Conservation (phyloP, 1,284 basidiomycete genomes). For the Leccinum angustisporum region DNA sequence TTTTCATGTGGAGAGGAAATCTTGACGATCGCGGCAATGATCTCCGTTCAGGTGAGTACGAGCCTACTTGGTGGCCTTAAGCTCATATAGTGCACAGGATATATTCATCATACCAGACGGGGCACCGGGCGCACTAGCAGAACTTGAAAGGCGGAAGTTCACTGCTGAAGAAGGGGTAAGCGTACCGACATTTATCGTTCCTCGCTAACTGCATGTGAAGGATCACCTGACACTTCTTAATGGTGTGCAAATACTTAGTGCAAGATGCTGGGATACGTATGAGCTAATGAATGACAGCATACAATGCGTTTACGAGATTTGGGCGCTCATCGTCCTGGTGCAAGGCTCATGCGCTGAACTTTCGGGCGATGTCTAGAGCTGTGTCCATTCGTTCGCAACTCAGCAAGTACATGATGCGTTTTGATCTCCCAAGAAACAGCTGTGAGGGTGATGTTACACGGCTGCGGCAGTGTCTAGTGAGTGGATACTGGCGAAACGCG, state of each 20-base stretch:
- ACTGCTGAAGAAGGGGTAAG: conserved; percentile 94
- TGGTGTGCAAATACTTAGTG: conserved; percentile 45
- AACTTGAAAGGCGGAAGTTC: conserved; percentile 91
- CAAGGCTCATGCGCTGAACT: conserved; percentile 88
- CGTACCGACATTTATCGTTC: background rate
- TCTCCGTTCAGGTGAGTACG: conserved; percentile 71
- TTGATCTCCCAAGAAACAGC: conserved; percentile 73
- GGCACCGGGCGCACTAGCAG: conserved; percentile 78
- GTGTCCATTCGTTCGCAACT: conserved; percentile 91
- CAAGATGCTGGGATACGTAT: conserved; percentile 9
- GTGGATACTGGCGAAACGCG: conserved; percentile 93
- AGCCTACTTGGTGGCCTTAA: background rate
- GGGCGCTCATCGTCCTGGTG: conserved; percentile 90
- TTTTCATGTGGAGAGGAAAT: conserved; percentile 91
- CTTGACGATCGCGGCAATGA: conserved; percentile 95
- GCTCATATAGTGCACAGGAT: conserved; percentile 51
- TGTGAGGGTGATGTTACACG: conserved; percentile 83
- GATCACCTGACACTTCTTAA: conserved; percentile 92
- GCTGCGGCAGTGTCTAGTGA: conserved; percentile 82
- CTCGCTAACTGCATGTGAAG: conserved; percentile 39
- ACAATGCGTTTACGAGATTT: conserved; percentile 86
- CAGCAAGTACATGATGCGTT: conserved; percentile 89
- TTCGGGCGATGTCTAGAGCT: conserved; percentile 89
- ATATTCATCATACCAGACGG: conserved; percentile 87
- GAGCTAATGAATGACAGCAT: conserved; percentile 52